Evolutionary conservation across 2,329 filamentous ascomycete species (phyloP), one percentile per base, ranked within the genome.

Genomic region (Trichoderma sp.): DNA sequence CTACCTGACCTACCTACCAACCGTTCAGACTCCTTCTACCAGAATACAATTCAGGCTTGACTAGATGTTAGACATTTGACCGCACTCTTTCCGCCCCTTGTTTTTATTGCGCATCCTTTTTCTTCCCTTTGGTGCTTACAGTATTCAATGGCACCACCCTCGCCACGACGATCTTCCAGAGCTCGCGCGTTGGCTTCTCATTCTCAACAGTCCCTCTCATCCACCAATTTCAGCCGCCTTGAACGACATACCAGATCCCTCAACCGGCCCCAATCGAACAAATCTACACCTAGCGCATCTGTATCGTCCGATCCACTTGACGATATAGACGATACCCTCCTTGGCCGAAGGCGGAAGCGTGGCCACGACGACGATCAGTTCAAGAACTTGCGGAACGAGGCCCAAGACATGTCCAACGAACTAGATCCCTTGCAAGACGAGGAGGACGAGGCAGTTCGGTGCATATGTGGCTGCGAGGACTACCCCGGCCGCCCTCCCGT

Each of bases 391-490:
- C 80, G 82, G 47, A 76, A 76, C 31, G 85, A 86, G 70, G 77
- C 78, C 40, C 77, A 81, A 72, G 83, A 84, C 58, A 88, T 88
- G 84, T 79, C 78, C 55, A 88, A 90, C 79, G 91, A 90, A 72
- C 87, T 85, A 70, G 89, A 89, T 71, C 90, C 93, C 68, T 86
- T 91, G 60, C 92, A 93, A 70, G 80, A 81, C 64, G 92, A 92
- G 76, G 93, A 97, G 79, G 94, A 97, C 77, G 96, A 98, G 83
- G 89, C 96, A 68, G 97, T 97, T 77, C 90, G 96, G 74, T 99
- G 96, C 82, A 91, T 99, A 73, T 99, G 96, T 81, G 94, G 94
- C 74, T 90, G 92, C 75, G 93, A 96, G 77, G 96, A 99, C 69
- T 98, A 98, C 81, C 96, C 96, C 27, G 96, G 96, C 66, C 92